Percentiles rank a stretch among this genome's conserved stretches.
phyloP scores from a whole-genome alignment of 1,284 basidiomycete genomes.

The Naganishia cerealis region DNA sequence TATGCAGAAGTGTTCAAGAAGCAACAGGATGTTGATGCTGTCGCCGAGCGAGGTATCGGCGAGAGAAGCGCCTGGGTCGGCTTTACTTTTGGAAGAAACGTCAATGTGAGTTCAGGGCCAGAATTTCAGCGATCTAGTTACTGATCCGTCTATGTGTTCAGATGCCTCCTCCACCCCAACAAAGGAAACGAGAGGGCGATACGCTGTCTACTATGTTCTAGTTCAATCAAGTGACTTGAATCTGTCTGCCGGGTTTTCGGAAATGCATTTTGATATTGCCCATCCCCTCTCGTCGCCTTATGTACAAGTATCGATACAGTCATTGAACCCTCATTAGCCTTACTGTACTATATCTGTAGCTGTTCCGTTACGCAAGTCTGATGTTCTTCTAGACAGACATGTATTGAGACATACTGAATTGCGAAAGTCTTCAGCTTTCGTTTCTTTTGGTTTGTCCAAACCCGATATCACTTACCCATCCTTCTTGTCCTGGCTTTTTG shows the following conservation, averaged over 20 bases:
- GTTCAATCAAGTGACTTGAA: not conserved
- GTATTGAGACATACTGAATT: constrained; percentile 49
- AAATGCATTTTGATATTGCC: not conserved
- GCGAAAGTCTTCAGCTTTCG: constrained; percentile 12
- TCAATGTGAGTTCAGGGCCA: constrained; percentile 39
- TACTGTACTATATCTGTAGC: constrained; percentile 18
- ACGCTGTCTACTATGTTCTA: constrained; percentile 55
- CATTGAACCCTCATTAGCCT: not conserved
- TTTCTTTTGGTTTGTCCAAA: not conserved
- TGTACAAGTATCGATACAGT: constrained; percentile 13
- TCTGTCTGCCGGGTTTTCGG: not conserved
- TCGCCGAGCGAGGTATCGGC: constrained; percentile 79
- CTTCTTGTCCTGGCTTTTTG: constrained; percentile 52
- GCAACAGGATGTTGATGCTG: constrained; percentile 87
- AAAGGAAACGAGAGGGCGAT: constrained; percentile 51
- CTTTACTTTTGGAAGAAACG: constrained; percentile 91
- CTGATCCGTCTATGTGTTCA: constrained; percentile 14
- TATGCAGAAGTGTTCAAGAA: constrained; percentile 98
- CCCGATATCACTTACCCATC: constrained; percentile 40
- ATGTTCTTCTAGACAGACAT: constrained; percentile 39
- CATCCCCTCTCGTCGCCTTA: not conserved
- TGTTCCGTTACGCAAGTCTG: constrained; percentile 8
- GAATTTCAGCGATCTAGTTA: constrained; percentile 2
- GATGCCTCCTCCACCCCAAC: constrained; percentile 35
- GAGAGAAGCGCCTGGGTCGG: constrained; percentile 57